Base-by-base conservation (phyloP, 768 basidiomycete genomes). In the Mycena olivaceomarginata region DNA sequence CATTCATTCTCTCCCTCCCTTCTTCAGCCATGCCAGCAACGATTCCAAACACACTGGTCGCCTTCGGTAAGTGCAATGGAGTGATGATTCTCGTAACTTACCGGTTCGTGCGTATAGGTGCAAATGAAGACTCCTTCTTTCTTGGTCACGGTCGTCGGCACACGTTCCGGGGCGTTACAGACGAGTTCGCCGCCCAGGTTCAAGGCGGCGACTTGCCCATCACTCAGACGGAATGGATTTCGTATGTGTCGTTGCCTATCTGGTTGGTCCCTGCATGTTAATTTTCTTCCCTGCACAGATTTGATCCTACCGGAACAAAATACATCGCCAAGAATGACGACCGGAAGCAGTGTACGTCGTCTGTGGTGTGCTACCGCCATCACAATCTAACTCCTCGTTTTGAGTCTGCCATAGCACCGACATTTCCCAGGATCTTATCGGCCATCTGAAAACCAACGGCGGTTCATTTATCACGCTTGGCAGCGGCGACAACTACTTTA, bases 121-220 rank as follows among this genome's bases (percentile, higher is more conserved):
- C 56, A 37, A 60, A 59, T 60, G 56, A 59, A 60, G 40, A 59
- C 13, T 57, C 56, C 41, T 70, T 70, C 56, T 70, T 70, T 39
- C 53, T 70, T 22, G 68, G 68, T 46, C 68, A 70, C 68, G 68
- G 68, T 9, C 56, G 68, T 59, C 53, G 68, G 40, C 68, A 60
- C 41, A 18, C 40, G 0, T 70, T 70, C 57, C 68, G 31, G 31
- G 57, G 57, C 41, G 68, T 70, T 70, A 40, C 68, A 45, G 40
- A 60, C 0, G n/a, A 45, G 11, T 70, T 70, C 57, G 68, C 57
- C 25, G 37, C 56, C n/a, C 40, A 60, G 12, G 68, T 70, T 59
- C 68, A 70, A 60, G 57, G 68, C 41, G 56, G 31, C 40, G 68
- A 60, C 15, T 60, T 70, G 41, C 68, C 68, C 25, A 37, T 70